Base-by-base conservation (phyloP, 2,329 filamentous ascomycete species). In the Juglanconis juglandina region DNA sequence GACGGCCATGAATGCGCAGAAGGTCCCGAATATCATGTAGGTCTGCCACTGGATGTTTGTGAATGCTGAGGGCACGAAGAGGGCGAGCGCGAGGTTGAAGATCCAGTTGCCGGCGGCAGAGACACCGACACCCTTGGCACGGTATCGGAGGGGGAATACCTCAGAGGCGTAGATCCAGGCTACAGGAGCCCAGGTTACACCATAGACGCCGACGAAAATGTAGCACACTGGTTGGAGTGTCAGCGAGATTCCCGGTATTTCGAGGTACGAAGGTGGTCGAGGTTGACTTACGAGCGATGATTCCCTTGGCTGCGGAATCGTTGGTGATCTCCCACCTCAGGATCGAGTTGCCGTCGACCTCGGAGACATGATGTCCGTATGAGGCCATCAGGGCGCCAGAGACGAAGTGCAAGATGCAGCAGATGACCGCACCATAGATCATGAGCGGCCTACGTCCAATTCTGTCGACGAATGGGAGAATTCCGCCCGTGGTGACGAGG, bases 111-210 rank as follows among this genome's bases (percentile, higher is more conserved):
- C 72, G 1, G 81, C 79, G 0, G 82, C 83, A 0, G 80, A 71
- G 3, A 85, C 71, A 17, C 81, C 79, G 6, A 83, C 81, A 53
- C 79, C 81, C 68, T 83, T 84, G 58, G 79, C 80, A 61, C 81
- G 76, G 34, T 80, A 75, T 51, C 73, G 75, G 24, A 81, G 69
- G 35, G 79, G 79, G 67, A 76, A 78, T 32, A 79, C 71, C 53
- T 72, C 69, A 13, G 69, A 68, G 37, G 69, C 67, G 56, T 72
- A 72, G 41, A 72, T 69, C 70, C 70, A 73, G 3, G 67, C 69
- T 8, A 69, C 68, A 3, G 71, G 72, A 0, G 66, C 61, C 70
- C 72, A 73, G 10, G 71, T 75, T 8, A 73, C 64, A 3, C 70
- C 72, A 56, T 71, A 72, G 9, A 76, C 64, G 5, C 71, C 75